phyloP scores from a whole-genome alignment of 495 filamentous ascomycete species.

The Bryoglossum gracile region DNA sequence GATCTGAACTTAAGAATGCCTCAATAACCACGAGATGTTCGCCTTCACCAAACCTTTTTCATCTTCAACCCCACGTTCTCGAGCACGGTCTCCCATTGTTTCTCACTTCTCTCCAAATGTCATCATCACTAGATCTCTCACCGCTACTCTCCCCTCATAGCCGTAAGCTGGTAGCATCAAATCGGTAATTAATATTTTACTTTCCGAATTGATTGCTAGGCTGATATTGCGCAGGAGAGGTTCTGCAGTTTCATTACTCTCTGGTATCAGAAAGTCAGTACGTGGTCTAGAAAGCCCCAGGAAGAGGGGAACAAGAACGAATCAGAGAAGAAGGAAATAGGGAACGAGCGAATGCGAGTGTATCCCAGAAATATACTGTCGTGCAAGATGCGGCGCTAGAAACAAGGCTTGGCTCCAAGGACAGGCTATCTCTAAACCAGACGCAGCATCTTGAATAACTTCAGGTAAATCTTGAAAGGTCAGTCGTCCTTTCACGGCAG shows the following conservation, averaged over 20 bases:
- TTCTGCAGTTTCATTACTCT: slow-evolving; percentile 18
- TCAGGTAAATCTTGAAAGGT: slow-evolving; percentile 47
- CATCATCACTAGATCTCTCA: slow-evolving; percentile 34
- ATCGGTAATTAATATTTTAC: slow-evolving; percentile 4
- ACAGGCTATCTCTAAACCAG: slow-evolving; percentile 35
- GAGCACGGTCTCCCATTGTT: slow-evolving; percentile 33
- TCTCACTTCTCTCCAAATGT: slow-evolving; percentile 34
- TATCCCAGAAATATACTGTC: no score
- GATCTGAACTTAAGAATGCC: neutral
- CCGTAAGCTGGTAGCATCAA: slow-evolving; percentile 6
- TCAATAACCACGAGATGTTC: slow-evolving; percentile 6
- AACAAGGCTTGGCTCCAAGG: slow-evolving; percentile 31
- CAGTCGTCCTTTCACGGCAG: slow-evolving; percentile 23
- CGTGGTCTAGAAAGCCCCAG: no score
- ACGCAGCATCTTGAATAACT: slow-evolving; percentile 23
- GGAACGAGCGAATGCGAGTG: no score
- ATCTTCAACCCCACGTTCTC: slow-evolving; percentile 30
- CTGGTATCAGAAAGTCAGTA: no score
- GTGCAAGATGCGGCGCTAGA: slow-evolving; percentile 28
- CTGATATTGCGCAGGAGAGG: slow-evolving; percentile 25
- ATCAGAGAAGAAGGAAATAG: no score
- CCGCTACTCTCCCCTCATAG: slow-evolving; percentile 21
- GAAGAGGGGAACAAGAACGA: no score
- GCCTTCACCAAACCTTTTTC: slow-evolving; percentile 15
- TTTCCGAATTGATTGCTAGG: slow-evolving; percentile 25